A percentile compares a stretch with the other conserved stretches of the same genome.
phyloP scores from a whole-genome alignment of 208 protist genomes.

The Leishmania aethiopica region DNA sequence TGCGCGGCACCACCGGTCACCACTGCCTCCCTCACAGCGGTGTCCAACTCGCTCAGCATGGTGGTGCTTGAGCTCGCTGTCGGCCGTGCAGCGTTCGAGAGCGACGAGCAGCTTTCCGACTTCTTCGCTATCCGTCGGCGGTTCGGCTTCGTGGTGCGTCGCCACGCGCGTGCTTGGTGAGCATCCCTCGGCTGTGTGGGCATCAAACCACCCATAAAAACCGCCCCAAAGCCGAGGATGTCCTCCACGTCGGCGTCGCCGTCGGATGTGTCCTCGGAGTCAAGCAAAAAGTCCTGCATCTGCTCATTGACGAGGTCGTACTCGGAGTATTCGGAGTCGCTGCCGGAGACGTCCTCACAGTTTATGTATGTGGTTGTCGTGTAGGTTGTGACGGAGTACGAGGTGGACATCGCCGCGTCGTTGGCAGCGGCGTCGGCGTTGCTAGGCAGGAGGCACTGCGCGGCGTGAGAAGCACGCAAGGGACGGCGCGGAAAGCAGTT shows the following conservation, averaged over 20 bases:
- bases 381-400: conserved; percentile 3
- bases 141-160: conserved; percentile 4
- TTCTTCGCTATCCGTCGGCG: conserved; percentile 40
- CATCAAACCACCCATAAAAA: conserved; percentile 21
- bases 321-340: conserved; percentile 64
- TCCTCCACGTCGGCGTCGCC: conserved; percentile 30
- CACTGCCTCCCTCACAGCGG: conserved; percentile 7
- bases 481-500: conserved; percentile 35
- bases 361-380: conserved; percentile 6
- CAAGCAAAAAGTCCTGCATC: conserved; percentile 72
- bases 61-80: conserved; percentile 23
- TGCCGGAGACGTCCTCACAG: conserved; percentile 17
- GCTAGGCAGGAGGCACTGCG: conserved; percentile 27
- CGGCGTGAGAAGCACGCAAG: conserved; percentile 18
- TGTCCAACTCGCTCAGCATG: conserved; percentile 16
- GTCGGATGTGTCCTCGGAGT: conserved; percentile 37
- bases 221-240: conserved; percentile 6
- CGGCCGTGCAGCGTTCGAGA: conserved; percentile 11
- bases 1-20: background rate
- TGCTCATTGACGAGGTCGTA: conserved; percentile 72
- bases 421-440: background rate
- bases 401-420: background rate
- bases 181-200: background rate
- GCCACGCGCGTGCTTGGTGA: background rate
- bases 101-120: conserved; percentile 20